A percentile compares a stretch with the other conserved stretches of the same genome.
Evolutionary conservation across 2,329 filamentous ascomycete species (phyloP).

Genomic region (Botrytis paeoniae): DNA sequence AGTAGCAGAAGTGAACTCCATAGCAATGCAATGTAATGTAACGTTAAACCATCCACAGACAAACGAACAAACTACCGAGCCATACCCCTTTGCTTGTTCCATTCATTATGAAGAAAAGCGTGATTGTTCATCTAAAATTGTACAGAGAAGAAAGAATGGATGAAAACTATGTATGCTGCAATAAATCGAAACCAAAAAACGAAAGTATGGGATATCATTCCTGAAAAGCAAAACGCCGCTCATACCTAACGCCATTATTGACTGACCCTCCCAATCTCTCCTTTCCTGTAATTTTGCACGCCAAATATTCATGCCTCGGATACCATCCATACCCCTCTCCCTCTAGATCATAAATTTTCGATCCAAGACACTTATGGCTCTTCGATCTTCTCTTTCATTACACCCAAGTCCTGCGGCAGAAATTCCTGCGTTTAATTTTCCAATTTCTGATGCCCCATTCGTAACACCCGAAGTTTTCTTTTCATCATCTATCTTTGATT

Average conservation of each 20-base stretch:
- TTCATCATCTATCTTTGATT: slow-evolving; percentile 40
- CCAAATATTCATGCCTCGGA: background rate
- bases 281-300: slow-evolving; percentile 13
- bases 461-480: background rate
- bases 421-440: slow-evolving; percentile 46
- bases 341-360: slow-evolving; percentile 46
- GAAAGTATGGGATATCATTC: slow-evolving; percentile 21
- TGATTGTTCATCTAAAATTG: background rate
- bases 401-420: background rate
- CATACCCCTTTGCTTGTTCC: background rate
- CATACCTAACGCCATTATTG: slow-evolving; percentile 4
- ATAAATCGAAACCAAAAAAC: slow-evolving; percentile 3
- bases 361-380: slow-evolving; percentile 65
- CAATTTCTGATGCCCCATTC: slow-evolving; percentile 43
- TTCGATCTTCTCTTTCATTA: slow-evolving; percentile 57
- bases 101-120: background rate
- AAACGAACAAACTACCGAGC: background rate
- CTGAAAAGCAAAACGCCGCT: slow-evolving; percentile 9
- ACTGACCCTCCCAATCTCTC: background rate
- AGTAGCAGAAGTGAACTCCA: background rate
- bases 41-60: background rate
- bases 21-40: slow-evolving; percentile 2
- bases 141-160: background rate
- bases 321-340: background rate
- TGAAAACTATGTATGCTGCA: background rate